Evolutionary conservation across 345 rosid species (phyloP).

Genomic region (Brassica carinata): DNA sequence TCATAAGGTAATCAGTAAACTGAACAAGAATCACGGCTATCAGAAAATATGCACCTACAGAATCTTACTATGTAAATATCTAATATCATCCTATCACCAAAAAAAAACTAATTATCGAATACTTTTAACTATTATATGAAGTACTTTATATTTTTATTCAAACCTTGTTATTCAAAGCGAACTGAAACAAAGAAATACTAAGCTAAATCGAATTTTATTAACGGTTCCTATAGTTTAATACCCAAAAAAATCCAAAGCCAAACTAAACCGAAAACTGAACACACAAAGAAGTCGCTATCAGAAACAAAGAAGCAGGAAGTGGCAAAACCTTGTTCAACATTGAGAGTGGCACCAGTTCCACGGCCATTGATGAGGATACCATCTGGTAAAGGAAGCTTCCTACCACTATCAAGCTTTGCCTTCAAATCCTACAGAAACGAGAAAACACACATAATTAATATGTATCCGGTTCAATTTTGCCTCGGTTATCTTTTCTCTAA

Average conservation of each 20-base stretch:
- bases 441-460: neutral
- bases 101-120: too few relatives aligned
- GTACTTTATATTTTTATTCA: too few relatives aligned
- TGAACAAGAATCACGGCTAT: neutral
- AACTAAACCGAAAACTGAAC: neutral
- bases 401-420: constrained; percentile 63
- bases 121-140: too few relatives aligned
- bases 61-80: too few relatives aligned
- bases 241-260: neutral
- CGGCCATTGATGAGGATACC: constrained; percentile 96
- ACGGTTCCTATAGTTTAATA: too few relatives aligned
- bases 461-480: neutral
- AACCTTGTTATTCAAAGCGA: too few relatives aligned
- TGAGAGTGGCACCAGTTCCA: constrained; percentile 64
- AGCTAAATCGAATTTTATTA: too few relatives aligned
- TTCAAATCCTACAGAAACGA: constrained; percentile 53
- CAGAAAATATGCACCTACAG: neutral
- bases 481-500: neutral
- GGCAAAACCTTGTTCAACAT: constrained; percentile 78
- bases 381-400: constrained; percentile 72
- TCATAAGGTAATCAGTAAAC: constrained; percentile 11
- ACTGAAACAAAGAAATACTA: too few relatives aligned
- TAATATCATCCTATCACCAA: too few relatives aligned
- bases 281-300: neutral
- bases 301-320: neutral